These are phyloP conservation scores for Sungouiozyma ichnusensis DNA, from an alignment of 805 yeast species.

Conservation along the genomic window DNA sequence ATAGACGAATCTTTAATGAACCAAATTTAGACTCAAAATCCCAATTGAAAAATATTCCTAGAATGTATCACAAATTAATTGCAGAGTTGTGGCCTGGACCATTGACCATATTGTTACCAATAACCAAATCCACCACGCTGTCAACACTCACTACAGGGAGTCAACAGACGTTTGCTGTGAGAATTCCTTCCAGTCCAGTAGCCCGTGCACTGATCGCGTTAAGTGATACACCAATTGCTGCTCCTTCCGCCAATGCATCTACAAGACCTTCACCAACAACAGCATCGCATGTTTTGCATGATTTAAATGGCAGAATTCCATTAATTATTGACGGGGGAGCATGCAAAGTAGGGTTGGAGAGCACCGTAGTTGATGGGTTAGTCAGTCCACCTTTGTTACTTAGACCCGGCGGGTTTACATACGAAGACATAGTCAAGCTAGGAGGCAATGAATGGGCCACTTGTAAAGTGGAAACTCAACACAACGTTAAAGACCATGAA, in stretches of 20 bases:
- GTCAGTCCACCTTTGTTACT: slow-evolving; percentile 74
- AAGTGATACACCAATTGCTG: slow-evolving; percentile 85
- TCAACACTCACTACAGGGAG: slow-evolving; percentile 75
- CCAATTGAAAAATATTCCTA: slow-evolving; percentile 44
- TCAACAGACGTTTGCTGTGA: slow-evolving; percentile 83
- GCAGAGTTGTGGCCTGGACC: slow-evolving; percentile 94
- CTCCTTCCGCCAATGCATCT: slow-evolving; percentile 95
- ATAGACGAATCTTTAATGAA: slow-evolving; percentile 42
- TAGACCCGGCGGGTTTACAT: slow-evolving; percentile 88
- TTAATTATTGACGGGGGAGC: slow-evolving; percentile 84
- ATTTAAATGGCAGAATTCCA: slow-evolving; percentile 71
- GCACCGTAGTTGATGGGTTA: slow-evolving; percentile 89
- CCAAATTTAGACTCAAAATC: slow-evolving; percentile 8
- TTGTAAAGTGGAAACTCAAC: slow-evolving; percentile 52
- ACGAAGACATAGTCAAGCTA: slow-evolving; percentile 54
- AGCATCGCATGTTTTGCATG: slow-evolving; percentile 78
- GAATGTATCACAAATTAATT: slow-evolving; percentile 52
- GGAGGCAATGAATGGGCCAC: slow-evolving; percentile 67
- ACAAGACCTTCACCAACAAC: slow-evolving; percentile 89
- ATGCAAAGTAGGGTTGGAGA: slow-evolving; percentile 82
- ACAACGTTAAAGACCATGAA: slow-evolving; percentile 50
- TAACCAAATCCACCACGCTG: slow-evolving; percentile 35
- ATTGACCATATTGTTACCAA: slow-evolving; percentile 72
- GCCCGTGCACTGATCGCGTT: slow-evolving; percentile 83
- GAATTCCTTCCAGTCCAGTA: slow-evolving; percentile 78